Base-by-base conservation (phyloP, 192 early-diverging fungal species). In the Coemansia umbellata region DNA sequence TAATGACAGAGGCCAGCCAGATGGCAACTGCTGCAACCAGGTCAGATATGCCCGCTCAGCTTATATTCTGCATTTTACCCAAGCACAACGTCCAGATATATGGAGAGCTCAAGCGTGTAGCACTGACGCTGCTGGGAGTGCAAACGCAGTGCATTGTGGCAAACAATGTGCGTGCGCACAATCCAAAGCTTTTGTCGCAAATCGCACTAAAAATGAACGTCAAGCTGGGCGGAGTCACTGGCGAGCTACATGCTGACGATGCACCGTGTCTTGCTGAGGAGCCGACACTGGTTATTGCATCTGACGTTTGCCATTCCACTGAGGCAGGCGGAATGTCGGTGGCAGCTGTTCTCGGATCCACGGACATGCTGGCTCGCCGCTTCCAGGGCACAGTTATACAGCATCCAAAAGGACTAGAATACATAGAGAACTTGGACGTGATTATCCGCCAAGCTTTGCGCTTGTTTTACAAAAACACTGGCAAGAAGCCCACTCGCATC, bases 201-300 rank as follows among this genome's bases (percentile, higher is more conserved):
- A 7, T 84, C 0, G 48, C 47, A 22, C 53, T 85, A 21, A 87
- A 87, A 50, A 66, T 85, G 42, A 87, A 87, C 61, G 63, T 72
- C 10, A 87, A 87, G 59, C 70, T 87, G 11, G 85, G 85, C 33
- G 85, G 85, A 0, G 31, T 58, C 17, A 80, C 84, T 14, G 50
- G 50, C 6, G 50, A n/a, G 8, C 39, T 83, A 7, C 28, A 61
- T 8, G 30, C 56, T 0, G 26, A 23, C 30, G 39, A 67, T 42
- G 19, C 48, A 41, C 37, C 56, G 14, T 26, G 41, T 3, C 2
- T 59, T 17, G 36, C 39, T 13, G 42, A 70, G 9, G 37, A 47
- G 8, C 69, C 78, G 10, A 84, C 82, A 0, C 78, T 85, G 47
- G 53, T 85, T 18, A 49, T 86, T n/a, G 72, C 82, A 0, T 75